phyloP scores from a whole-genome alignment of 2,329 filamentous ascomycete genomes.

The Knoxdaviesia capensis region DNA sequence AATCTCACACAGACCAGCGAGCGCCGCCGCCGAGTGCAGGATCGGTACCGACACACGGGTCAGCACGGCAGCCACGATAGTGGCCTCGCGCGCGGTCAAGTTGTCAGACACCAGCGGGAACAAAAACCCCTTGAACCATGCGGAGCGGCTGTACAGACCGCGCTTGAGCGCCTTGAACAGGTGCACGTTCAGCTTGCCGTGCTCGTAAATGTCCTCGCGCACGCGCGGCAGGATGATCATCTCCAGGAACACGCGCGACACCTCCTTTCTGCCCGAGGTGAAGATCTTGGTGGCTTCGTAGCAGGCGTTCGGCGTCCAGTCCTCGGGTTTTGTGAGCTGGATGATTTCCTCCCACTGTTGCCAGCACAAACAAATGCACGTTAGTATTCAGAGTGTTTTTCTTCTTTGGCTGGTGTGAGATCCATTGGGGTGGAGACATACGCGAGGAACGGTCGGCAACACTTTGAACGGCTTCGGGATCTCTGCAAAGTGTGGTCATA shows the following conservation, averaged over 20 bases:
- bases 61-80: conserved; percentile 76
- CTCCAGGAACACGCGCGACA: conserved; percentile 71
- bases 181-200: conserved; percentile 87
- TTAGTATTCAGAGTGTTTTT: background rate
- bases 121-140: conserved; percentile 91
- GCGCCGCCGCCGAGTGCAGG: conserved; percentile 74
- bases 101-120: conserved; percentile 70
- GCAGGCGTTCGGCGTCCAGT: conserved; percentile 52
- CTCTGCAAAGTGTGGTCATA: conserved; percentile 33
- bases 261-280: conserved; percentile 59
- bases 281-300: conserved; percentile 89
- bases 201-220: conserved; percentile 85
- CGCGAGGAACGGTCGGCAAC: conserved; percentile 58
- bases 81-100: conserved; percentile 85
- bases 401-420: background rate
- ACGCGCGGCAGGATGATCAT: conserved; percentile 75
- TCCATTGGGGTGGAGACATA: background rate
- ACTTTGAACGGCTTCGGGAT: conserved; percentile 97
- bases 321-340: conserved; percentile 61
- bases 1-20: conserved; percentile 87
- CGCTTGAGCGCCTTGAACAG: conserved; percentile 90
- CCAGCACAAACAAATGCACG: conserved; percentile 8
- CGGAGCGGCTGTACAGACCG: conserved; percentile 76
- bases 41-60: conserved; percentile 74
- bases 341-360: conserved; percentile 69